Conservation (phyloP, 352 stramenopile species). For the Globisporangium lucens region DNA sequence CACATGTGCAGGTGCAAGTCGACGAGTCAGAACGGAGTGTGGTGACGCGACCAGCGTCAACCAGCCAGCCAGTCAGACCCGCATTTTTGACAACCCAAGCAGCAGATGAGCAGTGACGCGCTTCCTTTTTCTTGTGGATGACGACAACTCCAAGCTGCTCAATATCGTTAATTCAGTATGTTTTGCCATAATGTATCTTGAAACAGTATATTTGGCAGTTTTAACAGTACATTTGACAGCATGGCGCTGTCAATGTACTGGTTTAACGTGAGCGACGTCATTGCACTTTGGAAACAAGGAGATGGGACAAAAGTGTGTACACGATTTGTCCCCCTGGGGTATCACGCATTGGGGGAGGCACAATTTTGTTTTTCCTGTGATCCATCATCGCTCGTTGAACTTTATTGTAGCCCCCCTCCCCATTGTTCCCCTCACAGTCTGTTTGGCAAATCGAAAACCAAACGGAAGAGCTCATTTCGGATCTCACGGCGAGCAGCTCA, state of each 20-base stretch:
- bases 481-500: conserved; percentile 15
- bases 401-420: neutral
- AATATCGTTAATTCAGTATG: neutral
- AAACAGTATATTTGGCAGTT: too few species aligned
- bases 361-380: neutral
- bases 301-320: neutral
- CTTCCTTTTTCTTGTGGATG: conserved; percentile 9
- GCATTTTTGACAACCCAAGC: neutral
- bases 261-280: neutral
- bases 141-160: neutral
- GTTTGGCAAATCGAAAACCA: conserved; percentile 8
- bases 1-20: neutral
- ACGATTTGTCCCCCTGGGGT: neutral
- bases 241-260: too few species aligned
- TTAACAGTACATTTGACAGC: too few species aligned
- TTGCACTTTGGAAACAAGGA: conserved; percentile 1
- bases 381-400: neutral
- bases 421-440: neutral
- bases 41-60: conserved; percentile 2
- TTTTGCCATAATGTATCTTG: too few species aligned
- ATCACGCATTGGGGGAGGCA: neutral
- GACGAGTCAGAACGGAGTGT: neutral
- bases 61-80: neutral
- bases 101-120: neutral
- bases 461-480: conserved; percentile 13